Evolutionary conservation across 2,329 filamentous ascomycete species (phyloP), one percentile per base, ranked within the genome.

Genomic region (Colletotrichum orchidophilum): DNA sequence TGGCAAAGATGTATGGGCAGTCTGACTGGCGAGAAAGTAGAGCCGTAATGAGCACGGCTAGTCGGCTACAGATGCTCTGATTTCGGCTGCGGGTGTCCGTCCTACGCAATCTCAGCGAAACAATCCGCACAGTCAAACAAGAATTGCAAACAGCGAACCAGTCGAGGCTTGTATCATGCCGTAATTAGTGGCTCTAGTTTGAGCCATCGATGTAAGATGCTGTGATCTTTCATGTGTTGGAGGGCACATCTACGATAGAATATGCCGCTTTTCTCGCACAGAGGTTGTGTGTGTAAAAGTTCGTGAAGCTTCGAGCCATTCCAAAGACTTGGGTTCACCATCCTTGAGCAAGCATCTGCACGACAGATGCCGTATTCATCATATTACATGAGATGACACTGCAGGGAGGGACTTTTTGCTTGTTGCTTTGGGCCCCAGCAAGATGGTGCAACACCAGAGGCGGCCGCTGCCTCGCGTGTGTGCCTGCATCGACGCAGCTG

Each of bases 401-500:
- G 42, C n/a, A 33, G n/a, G 42, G 29, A 18, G 31, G 24, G 5
- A 46, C 39, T 21, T 46, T 46, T 46, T 21, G 8, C 15, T 11
- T n/a, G 1, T 33, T 6, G 6, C 5, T 8, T 39, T 61, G 18
- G n/a, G 18, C 18, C 24, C 15, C 18, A 39, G 39, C 24, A 21
- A 35, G 27, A 21, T 24, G 4, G 33, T 50, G 35, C 18, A 21
- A 27, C 50, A 35, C 33, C 13, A 52, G 15, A 21, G 46, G 21
- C 24, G 27, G 27, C 4, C 12, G 12, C 35, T 58, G 57, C 42
- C 18, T 29, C 31, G 15, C 49, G 24, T 63, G 63, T 53, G 39
- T 73, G 54, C 58, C 54, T 71, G 62, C 71, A 61, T 66, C 62
- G 13, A 59, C 21, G 33, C 35, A 67, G 27, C 71, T 67, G 71